Base-by-base conservation (phyloP, 176 grass and related monocot species). In the Bromus sterilis region DNA sequence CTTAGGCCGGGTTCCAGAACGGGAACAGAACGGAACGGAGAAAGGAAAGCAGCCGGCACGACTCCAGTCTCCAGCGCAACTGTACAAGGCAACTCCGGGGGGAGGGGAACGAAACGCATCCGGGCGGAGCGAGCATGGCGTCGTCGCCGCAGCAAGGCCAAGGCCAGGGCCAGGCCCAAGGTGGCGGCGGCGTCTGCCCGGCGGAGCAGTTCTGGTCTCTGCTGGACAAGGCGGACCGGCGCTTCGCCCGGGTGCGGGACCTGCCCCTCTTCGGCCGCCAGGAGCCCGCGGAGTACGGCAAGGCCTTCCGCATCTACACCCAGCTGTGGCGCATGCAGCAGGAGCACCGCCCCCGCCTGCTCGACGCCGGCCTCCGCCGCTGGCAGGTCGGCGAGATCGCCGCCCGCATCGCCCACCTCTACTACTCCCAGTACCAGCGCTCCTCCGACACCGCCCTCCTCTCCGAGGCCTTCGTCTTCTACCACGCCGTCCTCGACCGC, bases 351-450 rank as follows among this genome's bases (percentile, higher is more conserved):
- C 90, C 87, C 79, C 87, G 89, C 74, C 92, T 98, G 63, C 53
- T 94, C 48, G 95, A 98, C 4, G 95, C 90, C 20, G 95, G 92
- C 1, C 88, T 97, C 79, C 85, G 85, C 63, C 80, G 95, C 28
- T 97, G 95, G 92, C 89, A 97, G 85, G 82, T 94, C 56, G 95
- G 95, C 24, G 92, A 98, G 90, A 91, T 98, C 78, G 95, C 95
- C 65, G 87, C 95, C 18, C 84, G 95, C 77, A 98, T 95, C 88
- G 92, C 95, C 4, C 88, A 95, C 65, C 92, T 98, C 11, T 98
- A 98, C 88, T 98, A 94, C 42, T 91, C 90, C 25, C 95, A 98
- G 82, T 98, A 98, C 82, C 92, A 93, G 88, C 92, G 95, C 34
- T 82, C 81, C 70, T 86, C 91, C 26, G 92, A 98, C 84, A 88